Percentiles rank a stretch among this genome's conserved stretches.
Evolutionary conservation across 495 filamentous ascomycete genomes (phyloP).

Genomic region (Aspergillus mulundensis): DNA sequence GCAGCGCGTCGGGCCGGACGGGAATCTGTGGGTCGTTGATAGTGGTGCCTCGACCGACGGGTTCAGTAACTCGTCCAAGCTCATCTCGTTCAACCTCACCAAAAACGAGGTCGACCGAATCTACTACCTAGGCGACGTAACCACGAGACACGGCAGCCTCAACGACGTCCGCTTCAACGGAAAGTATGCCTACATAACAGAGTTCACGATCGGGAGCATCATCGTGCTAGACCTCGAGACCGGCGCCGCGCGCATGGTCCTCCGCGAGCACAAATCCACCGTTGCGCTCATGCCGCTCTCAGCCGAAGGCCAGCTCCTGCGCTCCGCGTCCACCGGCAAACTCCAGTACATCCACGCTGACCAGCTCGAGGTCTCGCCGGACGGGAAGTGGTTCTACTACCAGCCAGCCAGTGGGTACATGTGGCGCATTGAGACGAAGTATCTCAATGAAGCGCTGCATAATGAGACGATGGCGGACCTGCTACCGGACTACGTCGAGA

Average conservation of each 20-base stretch:
- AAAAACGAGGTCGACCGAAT: slow-evolving; percentile 23
- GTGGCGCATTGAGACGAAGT: slow-evolving; percentile 21
- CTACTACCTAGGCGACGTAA: slow-evolving; percentile 22
- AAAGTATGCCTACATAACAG: slow-evolving; percentile 1
- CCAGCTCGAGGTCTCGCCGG: slow-evolving; percentile 29
- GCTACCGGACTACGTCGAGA: slow-evolving; percentile 15
- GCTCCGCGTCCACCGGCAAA: slow-evolving; percentile 13
- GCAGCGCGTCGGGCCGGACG: slow-evolving; percentile 28
- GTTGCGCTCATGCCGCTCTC: slow-evolving; percentile 17
- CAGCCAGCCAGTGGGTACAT: slow-evolving; percentile 26
- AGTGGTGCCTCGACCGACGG: slow-evolving; percentile 13
- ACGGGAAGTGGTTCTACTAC: slow-evolving; percentile 26
- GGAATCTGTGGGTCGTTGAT: slow-evolving; percentile 26
- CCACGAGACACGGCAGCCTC: slow-evolving; percentile 14
- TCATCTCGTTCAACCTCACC: slow-evolving; percentile 22
- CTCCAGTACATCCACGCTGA: slow-evolving; percentile 21
- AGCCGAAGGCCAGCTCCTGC: slow-evolving; percentile 12
- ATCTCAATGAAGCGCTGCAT: slow-evolving; percentile 9
- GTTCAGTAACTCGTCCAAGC: slow-evolving; percentile 23
- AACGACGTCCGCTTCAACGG: slow-evolving; percentile 8
- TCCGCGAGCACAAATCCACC: background rate
- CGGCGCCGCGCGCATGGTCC: background rate
- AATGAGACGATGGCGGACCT: background rate
- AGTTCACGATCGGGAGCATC: background rate
- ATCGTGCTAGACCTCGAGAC: slow-evolving; percentile 3